phyloP scores from a whole-genome alignment of 768 basidiomycete genomes.

The Suillus subaureus region DNA sequence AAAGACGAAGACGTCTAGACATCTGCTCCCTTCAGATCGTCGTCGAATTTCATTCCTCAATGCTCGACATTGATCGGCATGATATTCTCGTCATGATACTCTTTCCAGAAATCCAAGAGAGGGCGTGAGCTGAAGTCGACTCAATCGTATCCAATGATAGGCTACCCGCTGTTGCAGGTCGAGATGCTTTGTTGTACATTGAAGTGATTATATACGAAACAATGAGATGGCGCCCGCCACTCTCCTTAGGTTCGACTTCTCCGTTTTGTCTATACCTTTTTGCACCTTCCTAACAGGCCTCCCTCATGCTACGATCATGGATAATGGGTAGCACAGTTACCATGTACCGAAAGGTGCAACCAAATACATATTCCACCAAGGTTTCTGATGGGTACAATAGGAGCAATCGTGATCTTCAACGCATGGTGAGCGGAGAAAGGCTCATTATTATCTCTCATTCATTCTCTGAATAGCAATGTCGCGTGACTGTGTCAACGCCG shows the following conservation, averaged over 20 bases:
- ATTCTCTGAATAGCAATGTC: background rate
- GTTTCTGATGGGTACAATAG: too few species aligned
- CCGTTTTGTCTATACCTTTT: too few species aligned
- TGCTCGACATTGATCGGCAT: slow-evolving; percentile 39
- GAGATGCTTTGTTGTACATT: slow-evolving; percentile 8
- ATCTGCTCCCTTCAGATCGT: slow-evolving; percentile 33
- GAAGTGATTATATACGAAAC: background rate
- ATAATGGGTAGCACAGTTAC: too few species aligned
- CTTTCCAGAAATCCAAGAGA: slow-evolving; percentile 14
- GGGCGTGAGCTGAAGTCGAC: slow-evolving; percentile 12
- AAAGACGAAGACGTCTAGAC: too few species aligned
- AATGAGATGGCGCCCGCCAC: too few species aligned
- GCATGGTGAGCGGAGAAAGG: too few species aligned
- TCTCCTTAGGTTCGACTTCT: too few species aligned
- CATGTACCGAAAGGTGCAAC: too few species aligned
- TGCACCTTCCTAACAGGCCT: too few species aligned
- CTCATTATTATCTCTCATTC: background rate
- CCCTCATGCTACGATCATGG: too few species aligned
- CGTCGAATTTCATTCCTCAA: slow-evolving; percentile 37
- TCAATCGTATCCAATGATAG: slow-evolving; percentile 1
- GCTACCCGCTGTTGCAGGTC: slow-evolving; percentile 7
- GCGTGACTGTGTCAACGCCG: slow-evolving; percentile 2
- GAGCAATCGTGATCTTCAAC: too few species aligned
- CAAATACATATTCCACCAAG: too few species aligned
- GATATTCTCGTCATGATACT: slow-evolving; percentile 4